Evolutionary conservation across 2,329 filamentous ascomycete species (phyloP).

Genomic region (Ceratocystiopsis sp.): DNA sequence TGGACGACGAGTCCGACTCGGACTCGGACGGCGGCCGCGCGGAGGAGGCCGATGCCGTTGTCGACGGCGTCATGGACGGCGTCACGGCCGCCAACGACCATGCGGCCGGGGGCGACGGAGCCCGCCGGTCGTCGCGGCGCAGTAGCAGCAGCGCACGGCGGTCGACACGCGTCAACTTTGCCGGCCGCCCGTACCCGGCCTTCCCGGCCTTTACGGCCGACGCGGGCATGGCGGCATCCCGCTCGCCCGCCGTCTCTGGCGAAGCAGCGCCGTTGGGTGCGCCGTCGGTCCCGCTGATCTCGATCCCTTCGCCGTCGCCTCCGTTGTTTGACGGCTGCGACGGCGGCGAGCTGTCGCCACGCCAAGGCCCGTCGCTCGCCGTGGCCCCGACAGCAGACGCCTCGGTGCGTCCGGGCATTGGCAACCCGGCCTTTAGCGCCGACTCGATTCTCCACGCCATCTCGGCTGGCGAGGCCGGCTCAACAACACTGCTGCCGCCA

Average conservation of each 20-base stretch:
- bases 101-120: conserved; percentile 19
- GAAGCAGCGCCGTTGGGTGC: neutral
- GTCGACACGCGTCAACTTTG: conserved; percentile 30
- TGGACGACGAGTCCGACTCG: conserved; percentile 38
- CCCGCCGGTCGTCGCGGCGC: conserved; percentile 4
- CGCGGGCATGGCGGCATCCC: conserved; percentile 20
- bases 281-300: neutral
- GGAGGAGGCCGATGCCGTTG: conserved; percentile 40
- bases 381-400: conserved; percentile 7
- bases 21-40: conserved; percentile 32
- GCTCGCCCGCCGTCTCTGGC: conserved; percentile 15
- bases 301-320: conserved; percentile 6
- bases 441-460: conserved; percentile 11
- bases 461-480: neutral
- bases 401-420: conserved; percentile 2
- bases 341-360: conserved; percentile 24
- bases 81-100: conserved; percentile 43
- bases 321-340: conserved; percentile 10
- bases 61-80: conserved; percentile 26
- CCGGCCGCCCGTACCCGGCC: conserved; percentile 10
- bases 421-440: conserved; percentile 11
- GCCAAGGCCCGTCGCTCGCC: too few species aligned
- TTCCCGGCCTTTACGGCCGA: conserved; percentile 7
- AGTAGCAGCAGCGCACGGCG: conserved; percentile 5
- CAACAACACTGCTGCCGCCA: too few species aligned